A percentile compares a stretch with the other conserved stretches of the same genome.
These are phyloP conservation scores for Lactarius quietus DNA, from an alignment of 768 basidiomycete species.

Conservation along the genomic window DNA sequence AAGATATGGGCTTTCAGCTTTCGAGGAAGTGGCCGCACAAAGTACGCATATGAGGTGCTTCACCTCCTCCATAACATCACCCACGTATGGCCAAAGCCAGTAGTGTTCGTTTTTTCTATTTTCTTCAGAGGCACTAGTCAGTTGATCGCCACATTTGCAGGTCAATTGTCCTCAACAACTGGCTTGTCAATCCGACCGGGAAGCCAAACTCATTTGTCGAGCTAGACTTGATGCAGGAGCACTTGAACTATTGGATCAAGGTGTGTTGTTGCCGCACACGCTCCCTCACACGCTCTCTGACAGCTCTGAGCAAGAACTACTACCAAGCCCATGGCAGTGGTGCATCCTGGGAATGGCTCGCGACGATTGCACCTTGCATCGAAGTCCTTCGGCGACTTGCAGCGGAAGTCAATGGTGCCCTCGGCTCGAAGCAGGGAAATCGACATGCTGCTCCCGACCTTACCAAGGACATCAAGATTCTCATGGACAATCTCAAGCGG, in stretches of 20 bases:
- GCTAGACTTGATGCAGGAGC: constrained; percentile 36
- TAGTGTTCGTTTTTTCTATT: constrained; percentile 14
- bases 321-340: constrained; percentile 34
- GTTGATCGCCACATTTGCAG: constrained; percentile 21
- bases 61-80: constrained; percentile 15
- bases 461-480: constrained; percentile 28
- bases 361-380: too few relatives aligned
- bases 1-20: constrained; percentile 29
- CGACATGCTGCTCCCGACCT: constrained; percentile 34
- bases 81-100: constrained; percentile 25
- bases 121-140: neutral
- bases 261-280: constrained; percentile 15
- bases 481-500: too few relatives aligned
- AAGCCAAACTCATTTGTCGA: constrained; percentile 27
- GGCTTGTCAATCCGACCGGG: constrained; percentile 28
- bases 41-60: constrained; percentile 29
- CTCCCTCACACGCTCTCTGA: too few relatives aligned
- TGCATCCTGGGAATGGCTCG: too few relatives aligned
- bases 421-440: constrained; percentile 34
- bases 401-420: constrained; percentile 27
- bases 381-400: too few relatives aligned
- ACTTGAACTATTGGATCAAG: constrained; percentile 32
- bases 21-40: constrained; percentile 31
- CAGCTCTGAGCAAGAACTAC: constrained; percentile 24
- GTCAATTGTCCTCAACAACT: constrained; percentile 33